phyloP scores from a whole-genome alignment of 2,329 filamentous ascomycete species.

The Xylaria sp. region DNA sequence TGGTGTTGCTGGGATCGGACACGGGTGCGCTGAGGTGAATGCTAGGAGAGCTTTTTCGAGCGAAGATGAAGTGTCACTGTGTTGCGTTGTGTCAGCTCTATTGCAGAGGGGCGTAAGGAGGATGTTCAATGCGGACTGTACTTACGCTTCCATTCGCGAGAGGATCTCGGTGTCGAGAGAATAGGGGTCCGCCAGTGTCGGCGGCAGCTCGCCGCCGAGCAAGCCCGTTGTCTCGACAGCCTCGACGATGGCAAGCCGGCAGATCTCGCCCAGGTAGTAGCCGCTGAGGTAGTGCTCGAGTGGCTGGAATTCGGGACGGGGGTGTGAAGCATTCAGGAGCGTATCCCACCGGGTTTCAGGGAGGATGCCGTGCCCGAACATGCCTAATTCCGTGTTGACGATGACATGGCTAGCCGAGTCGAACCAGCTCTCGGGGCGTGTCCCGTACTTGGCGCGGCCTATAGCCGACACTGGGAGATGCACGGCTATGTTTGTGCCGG shows the following conservation, averaged over 20 bases:
- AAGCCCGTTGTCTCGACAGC: constrained; percentile 65
- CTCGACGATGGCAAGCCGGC: constrained; percentile 67
- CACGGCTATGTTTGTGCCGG: constrained; percentile 73
- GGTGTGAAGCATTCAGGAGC: constrained; percentile 60
- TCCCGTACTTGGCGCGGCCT: constrained; percentile 66
- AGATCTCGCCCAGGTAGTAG: constrained; percentile 74
- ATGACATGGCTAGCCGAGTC: constrained; percentile 70
- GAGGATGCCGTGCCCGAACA: constrained; percentile 71
- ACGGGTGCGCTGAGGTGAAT: constrained; percentile 64
- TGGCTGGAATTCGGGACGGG: constrained; percentile 58
- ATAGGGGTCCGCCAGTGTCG: constrained; percentile 63
- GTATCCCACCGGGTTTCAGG: constrained; percentile 72
- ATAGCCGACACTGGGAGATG: constrained; percentile 70
- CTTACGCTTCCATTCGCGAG: constrained; percentile 67
- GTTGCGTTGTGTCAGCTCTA: constrained; percentile 32
- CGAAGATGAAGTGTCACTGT: constrained; percentile 58
- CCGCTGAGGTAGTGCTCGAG: constrained; percentile 66
- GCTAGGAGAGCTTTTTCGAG: constrained; percentile 58
- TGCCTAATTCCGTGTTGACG: constrained; percentile 74
- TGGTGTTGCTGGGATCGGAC: constrained; percentile 47
- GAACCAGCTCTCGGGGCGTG: constrained; percentile 66
- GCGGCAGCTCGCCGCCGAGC: constrained; percentile 67
- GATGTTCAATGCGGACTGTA: constrained; percentile 29
- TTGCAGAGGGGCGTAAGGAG: background rate
- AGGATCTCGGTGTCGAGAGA: constrained; percentile 70